phyloP scores from a whole-genome alignment of 2,329 filamentous ascomycete species.

The Penicillium crustosum region DNA sequence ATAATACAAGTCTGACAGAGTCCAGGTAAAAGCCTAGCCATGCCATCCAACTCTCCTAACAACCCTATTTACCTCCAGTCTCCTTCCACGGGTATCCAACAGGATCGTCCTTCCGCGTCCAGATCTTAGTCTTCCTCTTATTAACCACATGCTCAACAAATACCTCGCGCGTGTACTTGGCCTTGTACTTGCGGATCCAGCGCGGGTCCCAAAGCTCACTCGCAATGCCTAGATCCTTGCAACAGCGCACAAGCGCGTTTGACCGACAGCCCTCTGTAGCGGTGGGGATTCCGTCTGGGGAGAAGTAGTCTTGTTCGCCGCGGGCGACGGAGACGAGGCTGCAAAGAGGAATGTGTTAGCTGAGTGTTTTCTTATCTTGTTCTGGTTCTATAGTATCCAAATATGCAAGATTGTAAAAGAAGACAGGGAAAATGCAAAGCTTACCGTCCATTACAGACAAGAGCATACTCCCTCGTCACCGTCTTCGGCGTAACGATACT shows the following conservation, averaged over 20 bases:
- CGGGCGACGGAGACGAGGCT: slow-evolving; percentile 90
- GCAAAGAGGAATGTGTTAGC: slow-evolving; percentile 5
- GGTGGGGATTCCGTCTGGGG: slow-evolving; percentile 83
- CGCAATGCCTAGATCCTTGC: slow-evolving; percentile 93
- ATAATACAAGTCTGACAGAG: slow-evolving; percentile 2
- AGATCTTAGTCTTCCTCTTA: slow-evolving; percentile 89
- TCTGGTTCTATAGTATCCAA: background rate
- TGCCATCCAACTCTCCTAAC: background rate
- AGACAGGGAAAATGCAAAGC: background rate
- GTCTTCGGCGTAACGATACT: slow-evolving; percentile 78
- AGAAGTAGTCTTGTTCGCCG: slow-evolving; percentile 93
- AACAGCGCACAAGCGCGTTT: slow-evolving; percentile 96
- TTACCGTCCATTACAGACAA: slow-evolving; percentile 84
- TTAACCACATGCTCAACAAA: slow-evolving; percentile 86
- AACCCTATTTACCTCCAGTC: slow-evolving; percentile 28
- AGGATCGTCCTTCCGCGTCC: slow-evolving; percentile 78
- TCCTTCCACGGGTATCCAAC: slow-evolving; percentile 65
- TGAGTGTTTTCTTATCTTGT: background rate
- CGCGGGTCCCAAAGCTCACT: slow-evolving; percentile 95
- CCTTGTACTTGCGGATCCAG: slow-evolving; percentile 81
- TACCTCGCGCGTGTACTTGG: slow-evolving; percentile 69
- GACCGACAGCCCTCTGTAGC: slow-evolving; percentile 97
- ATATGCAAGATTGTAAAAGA: background rate
- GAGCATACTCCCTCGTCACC: slow-evolving; percentile 87
- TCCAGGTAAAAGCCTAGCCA: background rate